Evolutionary conservation across 2,329 filamentous ascomycete genomes (phyloP), one percentile per base, ranked within the genome.

Genomic region (Colletotrichum musae): DNA sequence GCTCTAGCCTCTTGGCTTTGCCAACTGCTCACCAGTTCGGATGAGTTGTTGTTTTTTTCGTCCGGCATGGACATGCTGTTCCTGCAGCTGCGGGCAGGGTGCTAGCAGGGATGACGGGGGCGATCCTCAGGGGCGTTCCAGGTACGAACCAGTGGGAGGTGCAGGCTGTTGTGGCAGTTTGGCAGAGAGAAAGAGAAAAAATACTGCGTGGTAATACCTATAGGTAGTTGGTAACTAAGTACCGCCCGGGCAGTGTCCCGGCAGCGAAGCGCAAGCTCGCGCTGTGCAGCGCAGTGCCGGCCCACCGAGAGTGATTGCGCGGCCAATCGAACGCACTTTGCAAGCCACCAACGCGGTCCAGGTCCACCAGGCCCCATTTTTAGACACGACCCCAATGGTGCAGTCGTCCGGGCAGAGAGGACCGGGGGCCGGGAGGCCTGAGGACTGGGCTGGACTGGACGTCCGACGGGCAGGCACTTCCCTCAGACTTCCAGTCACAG

Each of bases 91-190:
- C 16, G 7, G 45, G 45, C 21, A 24, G 41, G n/a, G 45, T 28
- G 47, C 68, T 69, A 71, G 60, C 66, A 65, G 50, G 69, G 69
- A 62, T 70, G 10, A 9, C 4, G 28, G 28, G 32, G 56, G 69
- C 51, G 69, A 71, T 71, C 60, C 39, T 47, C 69, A 60, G 53
- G 66, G 69, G 60, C 57, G 41, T 43, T 64, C 24, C 68, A 70
- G 65, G 66, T 7, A 71, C 66, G 66, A 70, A 57, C 69, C 66
- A 71, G 66, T 71, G 54, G 61, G 45, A 54, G 50, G 16, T 71
- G 69, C 69, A 71, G 69, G 24, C 45, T 21, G 43, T 28, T 51
- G 39, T 13, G 56, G 24, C 58, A 36, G 32, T 36, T 36, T 36
- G 32, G 32, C 32, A 36, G 10, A 36, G 2, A 36, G 32, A 36